These are phyloP conservation scores for Tulasnella sp. DNA, from an alignment of 768 basidiomycete species.

Conservation along the genomic window DNA sequence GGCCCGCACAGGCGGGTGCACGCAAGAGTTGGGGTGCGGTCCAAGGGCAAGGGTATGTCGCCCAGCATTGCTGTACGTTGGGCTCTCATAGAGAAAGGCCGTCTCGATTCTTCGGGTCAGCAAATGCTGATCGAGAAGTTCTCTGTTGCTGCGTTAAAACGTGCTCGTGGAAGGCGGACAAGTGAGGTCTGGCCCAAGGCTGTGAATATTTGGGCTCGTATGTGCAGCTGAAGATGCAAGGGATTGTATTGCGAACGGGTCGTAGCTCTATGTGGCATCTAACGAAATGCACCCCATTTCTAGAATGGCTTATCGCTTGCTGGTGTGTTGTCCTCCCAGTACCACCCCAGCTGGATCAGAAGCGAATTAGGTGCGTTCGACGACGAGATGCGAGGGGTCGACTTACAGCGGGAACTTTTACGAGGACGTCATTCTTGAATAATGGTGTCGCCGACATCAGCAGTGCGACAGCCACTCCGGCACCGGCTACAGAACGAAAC, in stretches of 20 bases:
- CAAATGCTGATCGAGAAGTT: too few species aligned
- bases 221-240: background rate
- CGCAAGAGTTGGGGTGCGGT: too few species aligned
- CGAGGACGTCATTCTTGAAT: conserved; percentile 67
- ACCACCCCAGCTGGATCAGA: conserved; percentile 53
- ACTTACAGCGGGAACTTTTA: conserved; percentile 66
- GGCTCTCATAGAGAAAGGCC: too few species aligned
- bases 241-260: background rate
- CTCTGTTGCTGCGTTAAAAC: too few species aligned
- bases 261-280: background rate
- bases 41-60: too few species aligned
- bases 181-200: too few species aligned
- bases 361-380: background rate
- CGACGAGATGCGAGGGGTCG: conserved; percentile 33
- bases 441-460: conserved; percentile 84
- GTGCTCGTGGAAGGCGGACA: too few species aligned
- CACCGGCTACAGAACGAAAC: conserved; percentile 38
- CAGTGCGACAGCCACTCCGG: conserved; percentile 56
- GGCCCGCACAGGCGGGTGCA: too few species aligned
- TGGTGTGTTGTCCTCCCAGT: conserved; percentile 76
- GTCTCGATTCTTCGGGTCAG: too few species aligned
- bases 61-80: too few species aligned
- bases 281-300: background rate
- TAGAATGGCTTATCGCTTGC: conserved; percentile 83
- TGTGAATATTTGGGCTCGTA: too few species aligned